Percentiles rank a stretch among this genome's conserved stretches.
Evolutionary conservation across 2,329 filamentous ascomycete species (phyloP).

Genomic region (Parascedosporium putredinis): DNA sequence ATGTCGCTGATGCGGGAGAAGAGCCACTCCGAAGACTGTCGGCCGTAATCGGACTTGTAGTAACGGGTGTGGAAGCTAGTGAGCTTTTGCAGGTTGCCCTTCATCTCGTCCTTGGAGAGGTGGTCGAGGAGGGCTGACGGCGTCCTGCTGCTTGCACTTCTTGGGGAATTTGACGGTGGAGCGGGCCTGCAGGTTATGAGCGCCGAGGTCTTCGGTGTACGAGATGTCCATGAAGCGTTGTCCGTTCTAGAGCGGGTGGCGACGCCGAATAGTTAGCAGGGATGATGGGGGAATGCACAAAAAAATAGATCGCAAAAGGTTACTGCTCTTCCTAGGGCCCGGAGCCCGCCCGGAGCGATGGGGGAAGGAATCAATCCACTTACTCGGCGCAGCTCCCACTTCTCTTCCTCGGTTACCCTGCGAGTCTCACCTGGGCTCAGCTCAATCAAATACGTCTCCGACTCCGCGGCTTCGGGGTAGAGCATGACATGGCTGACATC

Average conservation of each 20-base stretch:
- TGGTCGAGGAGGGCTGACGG: constrained; percentile 56
- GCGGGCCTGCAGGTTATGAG: constrained; percentile 19
- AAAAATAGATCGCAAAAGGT: too few relatives aligned
- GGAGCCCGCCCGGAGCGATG: too few relatives aligned
- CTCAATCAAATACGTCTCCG: constrained; percentile 66
- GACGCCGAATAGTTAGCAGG: not conserved
- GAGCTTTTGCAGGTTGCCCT: constrained; percentile 65
- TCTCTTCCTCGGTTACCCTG: constrained; percentile 91
- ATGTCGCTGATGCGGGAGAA: constrained; percentile 62
- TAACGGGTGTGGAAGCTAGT: constrained; percentile 74
- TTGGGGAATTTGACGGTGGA: constrained; percentile 50
- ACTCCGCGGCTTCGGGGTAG: constrained; percentile 27
- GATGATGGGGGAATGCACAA: too few relatives aligned
- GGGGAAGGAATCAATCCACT: constrained; percentile 18
- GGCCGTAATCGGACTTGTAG: constrained; percentile 69
- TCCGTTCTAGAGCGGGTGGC: constrained; percentile 49
- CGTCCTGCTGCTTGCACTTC: constrained; percentile 53
- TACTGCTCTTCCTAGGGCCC: too few relatives aligned
- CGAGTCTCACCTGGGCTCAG: constrained; percentile 69
- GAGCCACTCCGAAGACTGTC: constrained; percentile 81
- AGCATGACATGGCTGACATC: constrained; percentile 42
- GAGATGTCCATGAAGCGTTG: constrained; percentile 94
- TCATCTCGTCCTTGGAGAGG: constrained; percentile 68
- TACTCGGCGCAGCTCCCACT: constrained; percentile 82
- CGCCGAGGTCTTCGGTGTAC: constrained; percentile 48